Base-by-base conservation (phyloP, 177 flowering plant species). In the Vitis hybrid region DNA sequence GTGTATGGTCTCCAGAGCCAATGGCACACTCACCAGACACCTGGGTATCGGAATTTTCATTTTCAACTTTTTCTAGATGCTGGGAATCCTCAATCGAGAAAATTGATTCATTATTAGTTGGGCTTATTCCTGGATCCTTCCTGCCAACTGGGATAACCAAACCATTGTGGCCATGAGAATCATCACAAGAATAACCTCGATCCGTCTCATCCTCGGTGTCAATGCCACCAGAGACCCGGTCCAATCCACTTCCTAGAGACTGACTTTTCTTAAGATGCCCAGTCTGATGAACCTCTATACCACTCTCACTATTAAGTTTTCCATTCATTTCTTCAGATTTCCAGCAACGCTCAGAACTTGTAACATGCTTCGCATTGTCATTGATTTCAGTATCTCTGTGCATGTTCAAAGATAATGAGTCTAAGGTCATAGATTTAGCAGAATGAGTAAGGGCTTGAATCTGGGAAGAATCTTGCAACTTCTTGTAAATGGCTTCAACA, bases 241-340 rank as follows among this genome's bases (percentile, higher is more conserved):
- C 80, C 55, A 90, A 61, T 51, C 73, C 86, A 86, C 86, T 83
- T 72, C 93, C 97, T 12, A 87, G 75, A 74, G 98, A 95, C 65
- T 70, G 79, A 80, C 96, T 82, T 77, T 88, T 93, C 79, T 75
- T 86, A 11, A 92, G 66, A 49, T 7, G 66, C 3, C 69, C 68
- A 19, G 39, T 69, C 64, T 60, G 77, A 64, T 64, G 70, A 60
- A 67, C 69, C 62, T 64, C 77, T 12, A 2, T 8, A 14, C 75
- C 77, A 52, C 16, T 72, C 60, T 70, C 84, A 29, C 74, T 31
- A 73, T 70, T 67, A 64, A 48, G 62, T 72, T 67, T 72, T 51
- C 72, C 49, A 51, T 79, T 76, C 45, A 82, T 77, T 62, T 83
- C 88, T 22, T 81, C 91, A 5, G 89, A 86, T 74, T 77, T 84